Conservation (phyloP, 495 filamentous ascomycete species). For the Aspergillus leporis region DNA sequence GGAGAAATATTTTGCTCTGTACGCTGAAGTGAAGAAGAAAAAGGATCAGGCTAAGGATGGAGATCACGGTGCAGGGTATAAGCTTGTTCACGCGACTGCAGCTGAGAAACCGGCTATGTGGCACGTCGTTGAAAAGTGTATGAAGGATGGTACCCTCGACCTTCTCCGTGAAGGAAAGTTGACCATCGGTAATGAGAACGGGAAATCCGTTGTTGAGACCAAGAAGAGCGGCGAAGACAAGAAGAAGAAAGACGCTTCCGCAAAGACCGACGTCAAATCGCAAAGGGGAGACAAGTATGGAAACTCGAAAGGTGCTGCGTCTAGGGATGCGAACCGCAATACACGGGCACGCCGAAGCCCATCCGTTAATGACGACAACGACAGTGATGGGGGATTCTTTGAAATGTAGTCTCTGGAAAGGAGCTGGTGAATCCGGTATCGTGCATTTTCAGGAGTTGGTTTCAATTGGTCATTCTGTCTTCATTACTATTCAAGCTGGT, state of each 20-base stretch:
- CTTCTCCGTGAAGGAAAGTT: slow-evolving; percentile 55
- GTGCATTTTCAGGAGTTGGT: slow-evolving; percentile 26
- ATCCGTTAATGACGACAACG: slow-evolving; percentile 36
- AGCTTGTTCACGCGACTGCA: slow-evolving; percentile 9
- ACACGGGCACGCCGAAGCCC: neutral
- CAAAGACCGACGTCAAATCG: slow-evolving; percentile 13
- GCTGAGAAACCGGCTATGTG: slow-evolving; percentile 62
- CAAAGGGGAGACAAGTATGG: slow-evolving; percentile 15
- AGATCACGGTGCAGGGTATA: slow-evolving; percentile 10
- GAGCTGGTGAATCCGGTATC: slow-evolving; percentile 18
- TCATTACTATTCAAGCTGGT: neutral
- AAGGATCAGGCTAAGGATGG: slow-evolving; percentile 19
- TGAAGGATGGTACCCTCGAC: slow-evolving; percentile 63
- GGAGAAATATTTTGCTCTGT: slow-evolving; percentile 79
- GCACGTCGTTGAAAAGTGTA: slow-evolving; percentile 66
- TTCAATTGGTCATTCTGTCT: slow-evolving; percentile 5
- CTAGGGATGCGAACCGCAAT: slow-evolving; percentile 15
- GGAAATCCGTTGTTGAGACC: slow-evolving; percentile 1
- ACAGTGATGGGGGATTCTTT: slow-evolving; percentile 61
- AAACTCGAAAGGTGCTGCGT: slow-evolving; percentile 9
- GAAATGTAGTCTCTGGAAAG: slow-evolving; percentile 26
- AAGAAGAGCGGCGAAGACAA: slow-evolving; percentile 15
- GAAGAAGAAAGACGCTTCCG: slow-evolving; percentile 13
- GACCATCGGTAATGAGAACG: slow-evolving; percentile 25
- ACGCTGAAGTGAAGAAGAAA: slow-evolving; percentile 47